Conservation (phyloP, 1,284 basidiomycete genomes). For the Ceratobasidium sp. region DNA sequence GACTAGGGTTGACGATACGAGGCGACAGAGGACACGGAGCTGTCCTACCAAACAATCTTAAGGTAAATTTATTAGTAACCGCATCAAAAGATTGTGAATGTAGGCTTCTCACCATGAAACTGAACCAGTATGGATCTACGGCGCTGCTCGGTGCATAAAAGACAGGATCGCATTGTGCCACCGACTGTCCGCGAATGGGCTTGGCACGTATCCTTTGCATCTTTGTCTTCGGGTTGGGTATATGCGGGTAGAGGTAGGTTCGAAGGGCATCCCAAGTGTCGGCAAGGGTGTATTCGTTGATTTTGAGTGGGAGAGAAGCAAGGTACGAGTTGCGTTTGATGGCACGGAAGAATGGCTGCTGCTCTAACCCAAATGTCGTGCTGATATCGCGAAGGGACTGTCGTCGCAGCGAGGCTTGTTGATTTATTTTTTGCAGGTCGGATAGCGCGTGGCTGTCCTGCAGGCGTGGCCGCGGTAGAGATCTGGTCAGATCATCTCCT, state of each 20-base stretch:
- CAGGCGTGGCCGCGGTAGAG: no score
- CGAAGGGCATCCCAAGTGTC: no score
- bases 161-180: not conserved
- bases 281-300: no score
- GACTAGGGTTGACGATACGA: not conserved
- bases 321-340: no score
- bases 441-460: no score
- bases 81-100: not conserved
- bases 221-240: not conserved
- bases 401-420: no score
- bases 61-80: not conserved
- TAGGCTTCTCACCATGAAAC: not conserved
- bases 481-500: no score
- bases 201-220: conserved; percentile 9
- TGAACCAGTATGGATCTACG: not conserved
- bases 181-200: not conserved
- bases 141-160: not conserved
- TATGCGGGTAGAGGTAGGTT: not conserved
- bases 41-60: conserved; percentile 1
- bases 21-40: not conserved
- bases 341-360: no score
- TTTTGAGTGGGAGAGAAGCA: no score
- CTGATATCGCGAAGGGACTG: no score
- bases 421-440: no score
- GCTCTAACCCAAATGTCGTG: no score